phyloP scores from a whole-genome alignment of 1,284 basidiomycete species.

The Tremellales sp. region DNA sequence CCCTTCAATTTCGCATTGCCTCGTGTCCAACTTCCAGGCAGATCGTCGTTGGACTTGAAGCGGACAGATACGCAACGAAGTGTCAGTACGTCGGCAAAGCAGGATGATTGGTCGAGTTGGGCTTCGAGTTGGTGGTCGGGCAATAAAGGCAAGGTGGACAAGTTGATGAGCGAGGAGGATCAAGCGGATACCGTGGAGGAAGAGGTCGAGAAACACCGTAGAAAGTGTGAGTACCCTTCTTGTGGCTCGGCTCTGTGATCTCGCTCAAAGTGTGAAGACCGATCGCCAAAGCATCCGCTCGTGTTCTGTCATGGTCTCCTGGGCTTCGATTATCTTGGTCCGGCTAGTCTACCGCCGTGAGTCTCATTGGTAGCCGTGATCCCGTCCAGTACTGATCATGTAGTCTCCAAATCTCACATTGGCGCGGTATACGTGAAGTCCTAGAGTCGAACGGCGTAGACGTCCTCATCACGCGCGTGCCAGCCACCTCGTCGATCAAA shows the following conservation, averaged over 20 bases:
- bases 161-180: slow-evolving; percentile 60
- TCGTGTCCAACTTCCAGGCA: slow-evolving; percentile 3
- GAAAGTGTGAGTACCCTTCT: slow-evolving; percentile 60
- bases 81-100: slow-evolving; percentile 18
- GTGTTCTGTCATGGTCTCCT: slow-evolving; percentile 92
- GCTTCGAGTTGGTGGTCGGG: slow-evolving; percentile 38
- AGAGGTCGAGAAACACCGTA: slow-evolving; percentile 57
- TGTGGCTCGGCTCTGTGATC: neutral
- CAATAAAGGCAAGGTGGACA: slow-evolving; percentile 56
- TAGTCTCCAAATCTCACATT: slow-evolving; percentile 80
- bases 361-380: slow-evolving; percentile 55
- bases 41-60: slow-evolving; percentile 1
- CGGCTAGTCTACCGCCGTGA: slow-evolving; percentile 32
- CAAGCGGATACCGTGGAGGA: slow-evolving; percentile 55
- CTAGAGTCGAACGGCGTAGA: slow-evolving; percentile 83
- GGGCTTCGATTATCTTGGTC: slow-evolving; percentile 62
- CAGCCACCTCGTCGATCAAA: slow-evolving; percentile 78
- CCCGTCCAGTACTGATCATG: slow-evolving; percentile 55
- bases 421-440: slow-evolving; percentile 90
- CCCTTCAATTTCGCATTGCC: slow-evolving; percentile 11
- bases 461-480: slow-evolving; percentile 85
- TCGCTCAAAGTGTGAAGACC: too few relatives aligned
- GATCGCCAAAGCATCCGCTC: slow-evolving; percentile 71
- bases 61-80: slow-evolving; percentile 8
- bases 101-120: slow-evolving; percentile 31